phyloP scores from a whole-genome alignment of 768 basidiomycete genomes.

The Serendipita sp. region DNA sequence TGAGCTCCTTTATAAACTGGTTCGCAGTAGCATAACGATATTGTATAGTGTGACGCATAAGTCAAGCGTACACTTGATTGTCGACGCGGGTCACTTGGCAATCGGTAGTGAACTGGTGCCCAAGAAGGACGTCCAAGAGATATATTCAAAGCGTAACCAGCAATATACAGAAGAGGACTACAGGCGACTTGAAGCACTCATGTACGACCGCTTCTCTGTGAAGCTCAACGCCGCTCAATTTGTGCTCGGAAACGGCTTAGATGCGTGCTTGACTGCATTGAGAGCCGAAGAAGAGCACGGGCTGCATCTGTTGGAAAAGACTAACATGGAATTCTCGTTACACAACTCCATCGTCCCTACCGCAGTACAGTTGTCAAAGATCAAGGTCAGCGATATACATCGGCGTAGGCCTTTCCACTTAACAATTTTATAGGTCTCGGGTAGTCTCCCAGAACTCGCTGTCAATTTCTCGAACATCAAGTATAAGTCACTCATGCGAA shows the following conservation, averaged over 20 bases:
- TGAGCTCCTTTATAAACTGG: constrained; percentile 20
- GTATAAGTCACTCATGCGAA: constrained; percentile 80
- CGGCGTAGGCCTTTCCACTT: not conserved
- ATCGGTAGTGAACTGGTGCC: constrained; percentile 81
- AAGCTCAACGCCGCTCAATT: constrained; percentile 82
- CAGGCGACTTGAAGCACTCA: constrained; percentile 66
- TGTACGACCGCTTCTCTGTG: constrained; percentile 86
- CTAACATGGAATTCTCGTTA: constrained; percentile 74
- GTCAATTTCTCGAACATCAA: constrained; percentile 84
- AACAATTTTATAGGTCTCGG: constrained; percentile 35
- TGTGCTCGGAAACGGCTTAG: constrained; percentile 68
- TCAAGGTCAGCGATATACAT: constrained; percentile 32
- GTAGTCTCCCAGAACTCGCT: constrained; percentile 70
- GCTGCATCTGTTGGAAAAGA: constrained; percentile 81
- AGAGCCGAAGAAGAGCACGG: constrained; percentile 33
- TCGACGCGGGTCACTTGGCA: constrained; percentile 94
- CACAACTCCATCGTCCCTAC: constrained; percentile 87
- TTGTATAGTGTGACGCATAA: constrained; percentile 49
- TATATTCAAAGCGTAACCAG: constrained; percentile 70
- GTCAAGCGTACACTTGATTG: constrained; percentile 68
- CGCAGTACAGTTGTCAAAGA: constrained; percentile 62
- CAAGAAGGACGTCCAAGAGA: constrained; percentile 57
- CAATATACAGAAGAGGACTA: constrained; percentile 81
- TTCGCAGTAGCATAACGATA: not conserved
- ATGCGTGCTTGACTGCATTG: constrained; percentile 69